A percentile compares a stretch with the other conserved stretches of the same genome.
Conservation (phyloP, 139 green algal genomes). For the Desmodesmus armatus region DNA sequence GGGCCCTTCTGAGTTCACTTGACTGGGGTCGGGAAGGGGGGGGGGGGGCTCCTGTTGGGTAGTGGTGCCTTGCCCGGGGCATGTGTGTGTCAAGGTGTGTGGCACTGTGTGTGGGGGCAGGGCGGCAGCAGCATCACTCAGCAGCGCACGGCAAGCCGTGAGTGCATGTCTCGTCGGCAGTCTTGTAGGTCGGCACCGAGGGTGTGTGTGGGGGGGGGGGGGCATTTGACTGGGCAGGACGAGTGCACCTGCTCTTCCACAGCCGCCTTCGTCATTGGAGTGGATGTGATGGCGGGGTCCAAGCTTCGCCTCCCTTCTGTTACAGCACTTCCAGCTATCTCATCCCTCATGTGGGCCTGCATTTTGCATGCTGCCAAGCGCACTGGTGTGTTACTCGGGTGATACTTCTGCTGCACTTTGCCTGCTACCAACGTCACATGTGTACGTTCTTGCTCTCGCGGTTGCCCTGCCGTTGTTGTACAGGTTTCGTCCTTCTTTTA, state of each 20-base stretch:
- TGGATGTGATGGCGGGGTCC: too few relatives aligned
- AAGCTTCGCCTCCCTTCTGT: background rate
- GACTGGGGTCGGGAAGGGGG: background rate
- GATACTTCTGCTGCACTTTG: background rate
- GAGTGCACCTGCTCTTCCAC: too few relatives aligned
- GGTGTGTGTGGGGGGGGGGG: too few relatives aligned
- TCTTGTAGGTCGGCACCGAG: too few relatives aligned
- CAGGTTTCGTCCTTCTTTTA: slow-evolving; percentile 54
- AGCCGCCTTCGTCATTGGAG: too few relatives aligned
- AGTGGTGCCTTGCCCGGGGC: too few relatives aligned
- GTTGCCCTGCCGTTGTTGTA: background rate
- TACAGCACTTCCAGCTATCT: background rate
- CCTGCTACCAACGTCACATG: background rate
- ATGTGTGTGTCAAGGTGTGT: too few relatives aligned
- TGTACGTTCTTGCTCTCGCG: background rate
- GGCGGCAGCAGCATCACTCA: background rate
- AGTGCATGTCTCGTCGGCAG: too few relatives aligned
- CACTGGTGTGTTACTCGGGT: too few relatives aligned
- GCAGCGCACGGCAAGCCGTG: background rate
- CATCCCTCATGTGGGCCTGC: background rate
- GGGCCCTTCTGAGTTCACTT: too few relatives aligned
- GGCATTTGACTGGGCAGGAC: too few relatives aligned
- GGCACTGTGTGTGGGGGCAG: too few relatives aligned
- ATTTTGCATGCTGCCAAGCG: background rate
- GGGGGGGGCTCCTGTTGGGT: background rate